phyloP scores from a whole-genome alignment of 495 filamentous ascomycete species.

The Hyaloscypha variabilis region DNA sequence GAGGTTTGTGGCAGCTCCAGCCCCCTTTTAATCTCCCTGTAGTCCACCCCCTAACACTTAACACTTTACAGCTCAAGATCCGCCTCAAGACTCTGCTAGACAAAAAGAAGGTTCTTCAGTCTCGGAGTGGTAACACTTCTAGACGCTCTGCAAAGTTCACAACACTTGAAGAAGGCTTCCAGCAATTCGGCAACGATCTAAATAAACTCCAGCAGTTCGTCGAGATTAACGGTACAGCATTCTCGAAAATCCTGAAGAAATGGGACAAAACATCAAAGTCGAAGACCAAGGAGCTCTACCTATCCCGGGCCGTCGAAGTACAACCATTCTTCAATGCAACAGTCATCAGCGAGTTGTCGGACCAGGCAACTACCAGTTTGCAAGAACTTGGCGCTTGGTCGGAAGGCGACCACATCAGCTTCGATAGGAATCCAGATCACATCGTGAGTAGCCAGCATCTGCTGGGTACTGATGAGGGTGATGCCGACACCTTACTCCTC shows the following conservation, averaged over 20 bases:
- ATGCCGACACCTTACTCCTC: conserved; percentile 85
- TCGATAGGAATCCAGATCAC: conserved; percentile 68
- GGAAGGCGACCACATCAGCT: conserved; percentile 88
- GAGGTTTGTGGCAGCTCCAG: conserved; percentile 64
- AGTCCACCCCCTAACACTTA: background rate
- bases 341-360: conserved; percentile 93
- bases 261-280: conserved; percentile 99
- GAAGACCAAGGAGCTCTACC: conserved; percentile 94
- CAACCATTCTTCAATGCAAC: conserved; percentile 97
- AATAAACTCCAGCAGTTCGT: conserved; percentile 99
- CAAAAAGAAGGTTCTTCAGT: conserved; percentile 88
- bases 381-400: conserved; percentile 95
- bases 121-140: conserved; percentile 70
- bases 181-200: conserved; percentile 92
- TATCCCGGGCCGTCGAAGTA: conserved; percentile 93
- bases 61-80: conserved; percentile 72
- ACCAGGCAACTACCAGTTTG: conserved; percentile 90
- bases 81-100: conserved; percentile 89
- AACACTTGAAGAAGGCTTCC: conserved; percentile 92
- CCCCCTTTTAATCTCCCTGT: background rate
- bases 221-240: conserved; percentile 94
- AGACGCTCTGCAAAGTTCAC: conserved; percentile 90
- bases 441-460: conserved; percentile 63
- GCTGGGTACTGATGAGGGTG: conserved; percentile 74
- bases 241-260: conserved; percentile 99